These are phyloP conservation scores for Candida sakaeoensis DNA, from an alignment of 805 yeast species.

Conservation along the genomic window DNA sequence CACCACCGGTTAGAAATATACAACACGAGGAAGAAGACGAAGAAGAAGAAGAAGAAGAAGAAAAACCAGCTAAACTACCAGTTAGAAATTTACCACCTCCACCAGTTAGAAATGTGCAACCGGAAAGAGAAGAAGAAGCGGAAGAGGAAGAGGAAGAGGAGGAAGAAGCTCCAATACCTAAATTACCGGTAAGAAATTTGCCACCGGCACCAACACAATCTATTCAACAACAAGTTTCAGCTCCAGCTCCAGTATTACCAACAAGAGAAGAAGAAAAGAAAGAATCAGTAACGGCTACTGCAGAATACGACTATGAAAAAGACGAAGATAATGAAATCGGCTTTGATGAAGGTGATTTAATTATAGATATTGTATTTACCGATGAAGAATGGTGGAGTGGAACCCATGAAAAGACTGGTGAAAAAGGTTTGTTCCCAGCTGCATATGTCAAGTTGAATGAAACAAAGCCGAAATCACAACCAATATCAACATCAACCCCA, in stretches of 20 bases:
- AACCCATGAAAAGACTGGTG: constrained; percentile 40
- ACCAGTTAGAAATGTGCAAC: constrained; percentile 9
- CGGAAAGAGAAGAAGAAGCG: no score
- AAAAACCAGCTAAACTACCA: constrained; percentile 14
- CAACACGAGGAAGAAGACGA: constrained; percentile 10
- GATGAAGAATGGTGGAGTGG: constrained; percentile 75
- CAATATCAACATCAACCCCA: constrained; percentile 9
- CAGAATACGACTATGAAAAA: constrained; percentile 74
- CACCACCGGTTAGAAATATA: constrained; percentile 8
- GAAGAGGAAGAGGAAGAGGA: constrained; percentile 22
- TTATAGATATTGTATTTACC: constrained; percentile 62
- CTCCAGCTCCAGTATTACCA: constrained; percentile 18
- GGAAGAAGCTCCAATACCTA: constrained; percentile 13
- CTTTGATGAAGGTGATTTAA: constrained; percentile 61
- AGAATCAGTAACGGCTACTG: constrained; percentile 52
- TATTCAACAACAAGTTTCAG: constrained; percentile 10
- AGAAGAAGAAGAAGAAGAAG: constrained; percentile 12
- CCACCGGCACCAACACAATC: constrained; percentile 10
- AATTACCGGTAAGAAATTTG: constrained; percentile 19
- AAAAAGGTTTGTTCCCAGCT: constrained; percentile 54
- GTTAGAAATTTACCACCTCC: constrained; percentile 16
- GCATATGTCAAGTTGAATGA: constrained; percentile 44
- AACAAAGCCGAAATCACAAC: constrained; percentile 13
- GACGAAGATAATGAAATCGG: constrained; percentile 76
- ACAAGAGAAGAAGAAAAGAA: constrained; percentile 13